Conservation (phyloP, 306 rosid genomes). For the Cucurbita pepo region DNA sequence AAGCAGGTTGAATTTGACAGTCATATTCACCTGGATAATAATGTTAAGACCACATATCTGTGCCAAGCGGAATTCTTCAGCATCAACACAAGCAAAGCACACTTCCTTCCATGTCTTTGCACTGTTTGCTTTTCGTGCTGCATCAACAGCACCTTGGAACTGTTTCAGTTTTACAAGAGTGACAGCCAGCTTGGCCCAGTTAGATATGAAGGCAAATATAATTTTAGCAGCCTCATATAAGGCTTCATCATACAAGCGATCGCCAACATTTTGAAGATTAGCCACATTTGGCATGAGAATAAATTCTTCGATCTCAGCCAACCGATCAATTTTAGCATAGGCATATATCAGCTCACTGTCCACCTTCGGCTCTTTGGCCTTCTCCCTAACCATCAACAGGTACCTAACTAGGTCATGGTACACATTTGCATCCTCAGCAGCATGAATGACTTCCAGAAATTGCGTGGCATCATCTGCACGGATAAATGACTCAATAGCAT, state of each 20-base stretch:
- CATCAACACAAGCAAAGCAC: constrained; percentile 98
- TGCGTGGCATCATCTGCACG: constrained; percentile 92
- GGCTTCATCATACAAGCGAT: constrained; percentile 84
- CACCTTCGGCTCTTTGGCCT: constrained; percentile 87
- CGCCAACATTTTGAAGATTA: constrained; percentile 93
- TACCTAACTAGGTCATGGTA: constrained; percentile 89
- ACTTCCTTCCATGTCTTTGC: constrained; percentile 99
- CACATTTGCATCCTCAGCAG: constrained; percentile 63
- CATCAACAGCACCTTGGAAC: constrained; percentile 98
- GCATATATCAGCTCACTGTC: constrained; percentile 99
- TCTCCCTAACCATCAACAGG: constrained; percentile 97
- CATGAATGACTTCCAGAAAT: constrained; percentile 86
- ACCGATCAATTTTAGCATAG: constrained; percentile 91
- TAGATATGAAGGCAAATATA: constrained; percentile 81
- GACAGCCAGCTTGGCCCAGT: constrained; percentile 96
- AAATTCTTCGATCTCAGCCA: constrained; percentile 90
- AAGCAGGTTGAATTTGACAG: not conserved
- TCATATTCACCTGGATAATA: constrained; percentile 63
- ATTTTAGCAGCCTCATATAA: constrained; percentile 96
- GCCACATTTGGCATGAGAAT: constrained; percentile 99
- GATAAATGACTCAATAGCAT: constrained; percentile 93
- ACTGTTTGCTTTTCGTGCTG: constrained; percentile 98
- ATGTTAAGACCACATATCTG: constrained; percentile 98
- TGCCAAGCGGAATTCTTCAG: constrained; percentile 98
- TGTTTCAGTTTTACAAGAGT: constrained; percentile 89